phyloP scores from a whole-genome alignment of 805 yeast species.

The Ogataea minuta region DNA sequence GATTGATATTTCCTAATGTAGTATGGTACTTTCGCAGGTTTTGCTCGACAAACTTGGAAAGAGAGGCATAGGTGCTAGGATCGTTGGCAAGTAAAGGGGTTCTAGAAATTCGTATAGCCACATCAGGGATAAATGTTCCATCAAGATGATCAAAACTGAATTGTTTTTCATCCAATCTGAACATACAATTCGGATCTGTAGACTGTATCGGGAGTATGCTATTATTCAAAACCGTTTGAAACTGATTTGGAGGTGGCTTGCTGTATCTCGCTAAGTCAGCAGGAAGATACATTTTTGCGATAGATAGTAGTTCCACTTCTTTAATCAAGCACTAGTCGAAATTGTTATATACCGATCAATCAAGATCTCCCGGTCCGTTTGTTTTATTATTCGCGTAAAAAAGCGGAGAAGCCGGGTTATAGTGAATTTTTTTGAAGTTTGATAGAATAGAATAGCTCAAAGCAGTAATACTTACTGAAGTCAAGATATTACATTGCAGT shows the following conservation, averaged over 20 bases:
- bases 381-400: too few species aligned
- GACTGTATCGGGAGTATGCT: constrained; percentile 35
- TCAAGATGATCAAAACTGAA: constrained; percentile 35
- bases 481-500: too few species aligned
- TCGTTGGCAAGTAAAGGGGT: constrained; percentile 38
- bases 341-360: too few species aligned
- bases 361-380: too few species aligned
- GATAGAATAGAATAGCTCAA: too few species aligned
- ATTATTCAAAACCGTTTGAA: constrained; percentile 28
- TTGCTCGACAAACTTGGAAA: constrained; percentile 48
- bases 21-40: constrained; percentile 39
- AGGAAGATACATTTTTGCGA: constrained; percentile 33
- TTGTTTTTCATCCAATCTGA: constrained; percentile 28
- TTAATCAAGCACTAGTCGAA: background rate
- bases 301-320: background rate
- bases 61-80: constrained; percentile 51
- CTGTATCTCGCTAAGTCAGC: constrained; percentile 28
- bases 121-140: constrained; percentile 32
- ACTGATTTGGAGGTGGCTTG: constrained; percentile 28
- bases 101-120: constrained; percentile 35
- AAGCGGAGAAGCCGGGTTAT: too few species aligned
- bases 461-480: too few species aligned
- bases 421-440: too few species aligned
- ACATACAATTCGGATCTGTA: constrained; percentile 35
- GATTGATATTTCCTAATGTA: constrained; percentile 35